Percentiles rank a stretch among this genome's conserved stretches.
Evolutionary conservation across 306 rosid species (phyloP).

Genomic region (Adenanthera pavonina): DNA sequence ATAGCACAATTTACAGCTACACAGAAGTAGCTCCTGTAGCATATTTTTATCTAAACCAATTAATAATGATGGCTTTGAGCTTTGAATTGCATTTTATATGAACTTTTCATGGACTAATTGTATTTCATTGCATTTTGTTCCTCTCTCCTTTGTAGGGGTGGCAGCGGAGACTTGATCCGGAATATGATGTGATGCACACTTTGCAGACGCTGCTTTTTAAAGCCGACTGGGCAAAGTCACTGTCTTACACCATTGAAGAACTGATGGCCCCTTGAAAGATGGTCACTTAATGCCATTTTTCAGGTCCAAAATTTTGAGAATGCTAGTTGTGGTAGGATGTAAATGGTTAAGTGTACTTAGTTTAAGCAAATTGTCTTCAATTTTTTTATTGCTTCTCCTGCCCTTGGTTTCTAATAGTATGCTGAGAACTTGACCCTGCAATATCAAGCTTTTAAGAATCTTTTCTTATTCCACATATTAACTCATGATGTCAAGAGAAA

Average conservation of each 20-base stretch:
- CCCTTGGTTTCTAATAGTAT: slow-evolving; percentile 16
- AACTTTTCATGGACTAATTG: slow-evolving; percentile 5
- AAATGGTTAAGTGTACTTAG: slow-evolving; percentile 21
- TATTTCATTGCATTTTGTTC: slow-evolving; percentile 23
- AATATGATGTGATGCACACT: slow-evolving; percentile 64
- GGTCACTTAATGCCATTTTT: background rate
- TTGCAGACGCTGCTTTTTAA: slow-evolving; percentile 66
- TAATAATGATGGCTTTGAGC: background rate
- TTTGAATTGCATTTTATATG: background rate
- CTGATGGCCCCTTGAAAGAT: slow-evolving; percentile 62
- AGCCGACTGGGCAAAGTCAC: slow-evolving; percentile 70
- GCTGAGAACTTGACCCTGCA: slow-evolving; percentile 9
- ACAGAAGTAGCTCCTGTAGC: no score
- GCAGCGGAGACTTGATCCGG: slow-evolving; percentile 87
- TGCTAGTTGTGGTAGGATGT: background rate
- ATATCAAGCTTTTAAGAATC: background rate
- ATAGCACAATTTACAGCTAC: no score
- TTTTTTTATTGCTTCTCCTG: slow-evolving; percentile 9
- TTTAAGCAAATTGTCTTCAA: background rate
- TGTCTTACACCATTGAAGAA: slow-evolving; percentile 65
- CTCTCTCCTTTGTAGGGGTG: slow-evolving; percentile 60
- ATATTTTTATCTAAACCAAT: no score
- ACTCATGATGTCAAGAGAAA: background rate
- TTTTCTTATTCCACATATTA: background rate
- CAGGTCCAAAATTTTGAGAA: slow-evolving; percentile 7